A percentile compares a stretch with the other conserved stretches of the same genome.
These are phyloP conservation scores for Apiospora kogelbergensis DNA, from an alignment of 2,329 filamentous ascomycete genomes.

Conservation along the genomic window DNA sequence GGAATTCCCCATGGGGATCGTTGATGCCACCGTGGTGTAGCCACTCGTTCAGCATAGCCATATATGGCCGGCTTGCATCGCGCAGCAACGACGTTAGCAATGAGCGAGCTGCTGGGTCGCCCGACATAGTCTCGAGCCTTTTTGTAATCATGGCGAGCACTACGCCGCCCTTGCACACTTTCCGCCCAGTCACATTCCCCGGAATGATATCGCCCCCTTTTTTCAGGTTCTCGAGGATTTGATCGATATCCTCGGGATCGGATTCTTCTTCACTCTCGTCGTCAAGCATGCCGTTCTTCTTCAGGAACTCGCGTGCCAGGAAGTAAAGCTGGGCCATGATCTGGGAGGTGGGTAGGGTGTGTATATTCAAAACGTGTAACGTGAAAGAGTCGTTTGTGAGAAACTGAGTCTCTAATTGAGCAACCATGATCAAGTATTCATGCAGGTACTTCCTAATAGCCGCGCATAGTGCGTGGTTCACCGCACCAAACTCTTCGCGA, in stretches of 20 bases:
- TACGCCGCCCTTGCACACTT: conserved; percentile 93
- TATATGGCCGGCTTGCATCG: conserved; percentile 91
- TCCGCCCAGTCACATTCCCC: conserved; percentile 79
- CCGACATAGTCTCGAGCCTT: conserved; percentile 84
- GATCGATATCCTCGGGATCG: conserved; percentile 82
- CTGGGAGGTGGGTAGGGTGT: conserved; percentile 85
- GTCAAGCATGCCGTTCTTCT: conserved; percentile 83
- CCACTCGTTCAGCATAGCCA: conserved; percentile 99
- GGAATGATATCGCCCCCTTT: conserved; percentile 82
- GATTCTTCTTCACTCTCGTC: conserved; percentile 72
- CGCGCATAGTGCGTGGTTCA: conserved; percentile 96
- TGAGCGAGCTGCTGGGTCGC: conserved; percentile 83
- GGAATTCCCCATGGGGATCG: conserved; percentile 89
- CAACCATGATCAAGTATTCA: conserved; percentile 90
- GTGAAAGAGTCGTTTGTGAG: conserved; percentile 88
- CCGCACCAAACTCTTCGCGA: conserved; percentile 86
- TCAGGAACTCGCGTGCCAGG: conserved; percentile 82
- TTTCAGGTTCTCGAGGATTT: conserved; percentile 85
- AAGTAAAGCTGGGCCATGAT: conserved; percentile 90
- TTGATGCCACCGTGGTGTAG: conserved; percentile 93
- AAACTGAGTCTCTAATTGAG: conserved; percentile 90
- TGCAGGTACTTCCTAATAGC: conserved; percentile 88
- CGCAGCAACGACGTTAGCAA: conserved; percentile 79
- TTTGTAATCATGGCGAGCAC: conserved; percentile 87
- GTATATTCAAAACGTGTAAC: conserved; percentile 87